Base-by-base conservation (phyloP, 768 basidiomycete genomes). In the Pleurotus cornucopiae region DNA sequence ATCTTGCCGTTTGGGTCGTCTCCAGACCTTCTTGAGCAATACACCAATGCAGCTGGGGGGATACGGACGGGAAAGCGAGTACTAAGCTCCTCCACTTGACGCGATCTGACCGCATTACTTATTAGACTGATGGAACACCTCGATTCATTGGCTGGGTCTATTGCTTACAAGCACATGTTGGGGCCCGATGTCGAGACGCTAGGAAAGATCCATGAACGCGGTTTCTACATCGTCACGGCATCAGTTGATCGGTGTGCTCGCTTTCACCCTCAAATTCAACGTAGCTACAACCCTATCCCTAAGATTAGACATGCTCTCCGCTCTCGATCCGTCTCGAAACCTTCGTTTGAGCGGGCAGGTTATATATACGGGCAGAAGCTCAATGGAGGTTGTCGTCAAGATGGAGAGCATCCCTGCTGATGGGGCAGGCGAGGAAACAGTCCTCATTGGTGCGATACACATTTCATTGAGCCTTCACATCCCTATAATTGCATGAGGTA, bases 351-450 rank as follows among this genome's bases (percentile, higher is more conserved):
- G 86, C 38, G 91, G 91, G 0, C 89, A 92, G 63, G 89, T 93
- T 16, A 85, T 91, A 34, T 88, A 86, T 61, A 86, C 86, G 0
- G 91, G 90, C 0, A 74, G 66, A 46, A 88, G 85, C 55, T 89
- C 88, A 0, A 89, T 93, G 83, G 90, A 93, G 65, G 83, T 93
- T n/a, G 88, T 83, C 3, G 86, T 94, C 43, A 88, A 87, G 66
- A 88, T 93, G 86, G 89, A 92, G 65, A 82, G 76, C 2, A 68
- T 85, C 25, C 69, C 73, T 4, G 38, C 18, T n/a, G 38, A 14
- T 23, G 12, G 26, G n/a, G 48, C 9, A 13, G 39, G 16, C 12
- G 80, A 82, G 14, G 77, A 84, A 59, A 86, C 87, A 6, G 79
- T 90, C 30, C 73, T 89, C 61, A 72, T 92, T 40, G 89, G 89